phyloP scores from a whole-genome alignment of 139 green algal species.

The Mesotaenium endlicherianum region DNA sequence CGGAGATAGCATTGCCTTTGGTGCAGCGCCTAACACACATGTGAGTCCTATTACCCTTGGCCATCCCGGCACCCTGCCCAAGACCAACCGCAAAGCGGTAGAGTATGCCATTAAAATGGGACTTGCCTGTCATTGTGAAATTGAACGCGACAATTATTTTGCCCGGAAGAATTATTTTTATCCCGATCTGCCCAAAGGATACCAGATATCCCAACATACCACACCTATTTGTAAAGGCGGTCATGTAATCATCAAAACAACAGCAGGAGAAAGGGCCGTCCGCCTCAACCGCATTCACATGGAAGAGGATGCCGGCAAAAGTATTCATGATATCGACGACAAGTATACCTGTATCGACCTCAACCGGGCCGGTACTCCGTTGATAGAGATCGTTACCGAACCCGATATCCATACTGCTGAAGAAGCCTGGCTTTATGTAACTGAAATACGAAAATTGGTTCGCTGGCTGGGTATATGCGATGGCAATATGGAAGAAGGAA shows the following conservation, averaged over 20 bases:
- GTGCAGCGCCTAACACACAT: not conserved
- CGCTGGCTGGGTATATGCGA: constrained; percentile 21
- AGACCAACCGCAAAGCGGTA: not conserved
- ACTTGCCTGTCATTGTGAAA: not conserved
- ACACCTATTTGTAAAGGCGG: constrained; percentile 5
- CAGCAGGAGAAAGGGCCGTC: not conserved
- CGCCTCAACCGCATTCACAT: constrained; percentile 26
- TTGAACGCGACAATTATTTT: constrained; percentile 8
- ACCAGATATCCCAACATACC: constrained; percentile 36
- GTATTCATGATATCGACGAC: constrained; percentile 7
- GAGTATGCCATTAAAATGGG: not conserved
- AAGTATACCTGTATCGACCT: not conserved
- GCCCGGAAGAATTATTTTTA: constrained; percentile 48
- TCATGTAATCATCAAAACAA: not conserved
- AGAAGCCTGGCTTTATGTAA: constrained; percentile 34
- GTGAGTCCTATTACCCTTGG: not conserved
- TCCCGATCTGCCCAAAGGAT: constrained; percentile 35
- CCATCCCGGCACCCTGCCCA: not conserved
- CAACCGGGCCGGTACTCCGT: constrained; percentile 18
- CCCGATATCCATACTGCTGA: constrained; percentile 10
- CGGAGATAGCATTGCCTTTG: not conserved
- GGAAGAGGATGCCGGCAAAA: constrained; percentile 41
- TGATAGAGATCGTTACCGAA: constrained; percentile 44
- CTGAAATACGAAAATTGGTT: constrained; percentile 12
- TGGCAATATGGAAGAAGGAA: constrained; percentile 41